phyloP scores from a whole-genome alignment of 2,329 filamentous ascomycete genomes.

The Fusarium sp. region DNA sequence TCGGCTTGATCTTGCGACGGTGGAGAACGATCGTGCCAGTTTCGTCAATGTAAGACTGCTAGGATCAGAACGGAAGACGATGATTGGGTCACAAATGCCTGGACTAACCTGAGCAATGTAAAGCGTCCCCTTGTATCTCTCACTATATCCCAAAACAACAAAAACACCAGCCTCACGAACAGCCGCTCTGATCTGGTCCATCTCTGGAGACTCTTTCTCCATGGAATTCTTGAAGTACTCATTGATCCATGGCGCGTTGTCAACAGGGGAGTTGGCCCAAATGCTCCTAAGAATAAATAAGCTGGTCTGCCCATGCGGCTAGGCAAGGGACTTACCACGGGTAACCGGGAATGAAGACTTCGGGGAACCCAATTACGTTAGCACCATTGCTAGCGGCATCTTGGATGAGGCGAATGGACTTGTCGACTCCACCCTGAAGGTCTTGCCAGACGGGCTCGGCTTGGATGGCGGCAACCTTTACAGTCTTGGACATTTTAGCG shows the following conservation, averaged over 20 bases:
- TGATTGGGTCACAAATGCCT: fast-evolving
- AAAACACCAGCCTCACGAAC: conserved; percentile 58
- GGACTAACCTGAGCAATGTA: conserved; percentile 53
- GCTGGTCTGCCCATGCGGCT: background rate
- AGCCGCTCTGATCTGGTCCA: conserved; percentile 57
- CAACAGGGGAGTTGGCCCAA: conserved; percentile 42
- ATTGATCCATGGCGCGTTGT: conserved; percentile 54
- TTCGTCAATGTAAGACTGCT: conserved; percentile 55
- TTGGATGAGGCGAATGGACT: conserved; percentile 20
- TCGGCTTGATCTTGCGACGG: conserved; percentile 63
- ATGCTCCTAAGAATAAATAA: conserved; percentile 35
- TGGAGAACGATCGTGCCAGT: conserved; percentile 53
- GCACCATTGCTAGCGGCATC: conserved; percentile 55
- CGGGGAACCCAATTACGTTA: conserved; percentile 64
- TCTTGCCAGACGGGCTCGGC: conserved; percentile 40
- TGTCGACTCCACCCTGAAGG: conserved; percentile 29
- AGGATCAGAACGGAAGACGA: background rate
- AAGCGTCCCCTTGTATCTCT: conserved; percentile 51
- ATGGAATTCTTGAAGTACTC: conserved; percentile 49
- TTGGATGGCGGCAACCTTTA: conserved; percentile 41
- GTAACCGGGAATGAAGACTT: conserved; percentile 62
- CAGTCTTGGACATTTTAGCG: conserved; percentile 6
- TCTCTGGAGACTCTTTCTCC: conserved; percentile 53
- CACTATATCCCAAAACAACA: conserved; percentile 57
- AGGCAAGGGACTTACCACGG: background rate